Base-by-base conservation (phyloP, 2,329 filamentous ascomycete genomes). In the Aspergillus pseudoviridinutans region DNA sequence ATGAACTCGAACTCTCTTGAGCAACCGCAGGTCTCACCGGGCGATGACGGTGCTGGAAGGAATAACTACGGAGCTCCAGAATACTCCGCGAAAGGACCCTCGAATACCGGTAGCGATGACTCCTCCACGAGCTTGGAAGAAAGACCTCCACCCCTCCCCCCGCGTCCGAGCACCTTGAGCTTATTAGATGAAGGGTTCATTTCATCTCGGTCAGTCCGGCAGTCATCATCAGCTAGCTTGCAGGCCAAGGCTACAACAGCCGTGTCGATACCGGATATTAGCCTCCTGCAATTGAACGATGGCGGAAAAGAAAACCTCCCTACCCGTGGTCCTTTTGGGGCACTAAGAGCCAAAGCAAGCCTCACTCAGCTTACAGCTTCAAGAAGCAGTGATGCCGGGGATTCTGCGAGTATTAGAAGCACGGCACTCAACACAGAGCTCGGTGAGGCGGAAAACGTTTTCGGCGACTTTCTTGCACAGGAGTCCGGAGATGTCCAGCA, bases 181-280 rank as follows among this genome's bases (percentile, higher is more conserved):
- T 51, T 74, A 38, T 63, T 76, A 49, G 69, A 73, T 59, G 69
- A 71, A 59, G 71, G 70, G 65, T 65, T 57, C 61, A 57, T 66
- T 50, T 65, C 70, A 60, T 57, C 74, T 49, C 66, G 73, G 49
- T 59, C 72, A 10, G 67, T 71, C 3, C 72, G 73, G 27, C 71
- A 69, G 29, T 58, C 66, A n/a, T 61, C 68, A 29, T 71, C 71
- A 53, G 64, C 73, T 28, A 69, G 65, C 32, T 65, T 81, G 25
- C 76, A 78, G 56, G 86, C 88, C 1, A 86, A 85, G 58, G 86
- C 93, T 50, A 97, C 92, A 3, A 97, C 92, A 0, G 92, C 92
- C 9, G 70, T 97, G 14, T 93, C 91, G 0, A 83, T 91, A 17
- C 82, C 92, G 60, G 92, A 93, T 64, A 87, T 92, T 55, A 88